Evolutionary conservation across 257 asterid genomes (phyloP).

Genomic region (Leonotis leonurus): DNA sequence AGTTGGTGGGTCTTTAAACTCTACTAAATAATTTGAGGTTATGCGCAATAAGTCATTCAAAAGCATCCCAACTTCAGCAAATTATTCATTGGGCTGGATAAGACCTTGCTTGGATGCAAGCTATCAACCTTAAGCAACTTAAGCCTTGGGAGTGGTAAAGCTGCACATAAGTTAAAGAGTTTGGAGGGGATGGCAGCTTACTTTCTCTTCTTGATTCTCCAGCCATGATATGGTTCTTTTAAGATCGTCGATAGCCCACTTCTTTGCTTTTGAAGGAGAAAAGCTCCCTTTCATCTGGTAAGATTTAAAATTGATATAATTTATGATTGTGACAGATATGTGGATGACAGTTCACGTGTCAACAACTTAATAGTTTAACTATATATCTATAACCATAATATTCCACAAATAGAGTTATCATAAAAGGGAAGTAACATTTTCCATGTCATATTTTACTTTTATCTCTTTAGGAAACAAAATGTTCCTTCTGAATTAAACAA

Average conservation of each 20-base stretch:
- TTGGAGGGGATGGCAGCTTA: conserved; percentile 21
- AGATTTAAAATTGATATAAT: conserved; percentile 15
- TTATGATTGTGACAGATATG: background rate
- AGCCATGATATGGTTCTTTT: conserved; percentile 73
- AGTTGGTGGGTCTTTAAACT: background rate
- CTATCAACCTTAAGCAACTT: conserved; percentile 12
- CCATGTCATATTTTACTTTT: background rate
- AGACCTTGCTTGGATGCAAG: background rate
- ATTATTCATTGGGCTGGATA: background rate
- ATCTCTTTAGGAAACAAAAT: background rate
- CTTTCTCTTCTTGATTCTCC: conserved; percentile 86
- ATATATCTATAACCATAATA: background rate
- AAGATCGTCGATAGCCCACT: conserved; percentile 84
- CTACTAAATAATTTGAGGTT: background rate
- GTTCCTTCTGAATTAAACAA: background rate
- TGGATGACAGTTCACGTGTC: background rate
- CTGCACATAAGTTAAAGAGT: conserved; percentile 1
- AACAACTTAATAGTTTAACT: background rate
- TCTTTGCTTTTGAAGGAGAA: conserved; percentile 60
- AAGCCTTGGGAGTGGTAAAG: conserved; percentile 2
- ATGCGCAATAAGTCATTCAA: background rate
- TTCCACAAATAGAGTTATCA: background rate
- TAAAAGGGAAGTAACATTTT: background rate
- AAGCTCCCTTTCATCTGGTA: conserved; percentile 36
- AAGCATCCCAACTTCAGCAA: background rate